A percentile compares a stretch with the other conserved stretches of the same genome.
phyloP scores from a whole-genome alignment of 441 rosid species.

The Pelargonium fulgidum region DNA sequence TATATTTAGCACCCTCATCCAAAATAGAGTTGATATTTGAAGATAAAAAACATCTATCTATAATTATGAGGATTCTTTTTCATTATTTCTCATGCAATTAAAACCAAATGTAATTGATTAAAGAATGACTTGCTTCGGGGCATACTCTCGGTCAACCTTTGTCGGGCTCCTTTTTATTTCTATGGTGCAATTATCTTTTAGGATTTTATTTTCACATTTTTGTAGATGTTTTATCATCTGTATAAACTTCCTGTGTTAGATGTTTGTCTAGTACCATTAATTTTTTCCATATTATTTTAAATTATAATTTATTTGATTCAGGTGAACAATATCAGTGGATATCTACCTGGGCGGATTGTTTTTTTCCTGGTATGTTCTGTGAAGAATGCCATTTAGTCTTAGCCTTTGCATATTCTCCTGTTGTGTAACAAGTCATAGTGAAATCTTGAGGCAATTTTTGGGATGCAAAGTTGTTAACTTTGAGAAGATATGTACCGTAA shows the following conservation, averaged over 20 bases:
- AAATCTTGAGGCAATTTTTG: background rate
- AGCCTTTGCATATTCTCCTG: conserved; percentile 1
- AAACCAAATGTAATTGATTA: background rate
- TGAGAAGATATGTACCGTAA: background rate
- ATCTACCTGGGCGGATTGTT: conserved; percentile 96
- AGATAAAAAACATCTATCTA: background rate
- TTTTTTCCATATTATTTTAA: conserved; percentile 1
- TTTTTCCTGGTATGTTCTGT: conserved; percentile 81
- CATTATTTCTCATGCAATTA: background rate
- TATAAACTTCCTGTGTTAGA: background rate
- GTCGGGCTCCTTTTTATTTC: background rate
- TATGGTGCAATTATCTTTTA: background rate
- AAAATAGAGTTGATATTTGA: background rate
- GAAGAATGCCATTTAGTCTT: conserved; percentile 14
- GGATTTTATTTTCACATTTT: background rate
- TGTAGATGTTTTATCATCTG: background rate
- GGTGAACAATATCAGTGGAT: conserved; percentile 97
- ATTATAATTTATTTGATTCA: conserved; percentile 26
- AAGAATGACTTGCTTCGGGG: background rate
- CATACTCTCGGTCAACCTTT: background rate
- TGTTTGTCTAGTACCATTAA: background rate
- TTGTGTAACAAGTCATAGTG: background rate
- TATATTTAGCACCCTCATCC: background rate
- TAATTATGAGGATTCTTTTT: background rate
- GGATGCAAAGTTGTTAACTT: conserved; percentile 2